Percentiles rank a stretch among this genome's conserved stretches.
Evolutionary conservation across 345 rosid species (phyloP).

Genomic region (Zanthoxylum bungeanum): DNA sequence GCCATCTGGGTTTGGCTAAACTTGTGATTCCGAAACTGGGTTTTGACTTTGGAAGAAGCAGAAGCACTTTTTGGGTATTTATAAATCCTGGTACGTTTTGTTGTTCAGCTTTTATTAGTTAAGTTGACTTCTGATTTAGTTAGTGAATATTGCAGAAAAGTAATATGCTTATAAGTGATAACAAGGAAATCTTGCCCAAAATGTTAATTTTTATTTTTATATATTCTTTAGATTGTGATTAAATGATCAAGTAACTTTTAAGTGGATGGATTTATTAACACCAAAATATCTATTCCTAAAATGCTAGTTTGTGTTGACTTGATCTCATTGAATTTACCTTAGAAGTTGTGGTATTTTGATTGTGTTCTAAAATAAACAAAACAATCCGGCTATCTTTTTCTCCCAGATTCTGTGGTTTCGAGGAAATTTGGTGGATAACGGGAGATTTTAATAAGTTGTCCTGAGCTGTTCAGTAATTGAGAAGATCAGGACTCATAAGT

Average conservation of each 20-base stretch:
- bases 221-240: not conserved
- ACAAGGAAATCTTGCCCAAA: not conserved
- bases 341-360: not conserved
- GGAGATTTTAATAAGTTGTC: not conserved
- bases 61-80: slow-evolving; percentile 13
- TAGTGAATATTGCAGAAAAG: not conserved
- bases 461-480: slow-evolving; percentile 1
- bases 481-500: slow-evolving; percentile 2
- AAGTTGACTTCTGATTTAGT: slow-evolving; percentile 1
- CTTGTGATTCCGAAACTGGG: slow-evolving; percentile 5
- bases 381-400: not conserved
- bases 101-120: not conserved
- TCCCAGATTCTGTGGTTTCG: slow-evolving; percentile 1
- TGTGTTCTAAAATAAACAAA: not conserved
- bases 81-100: not conserved
- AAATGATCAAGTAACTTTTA: not conserved
- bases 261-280: not conserved
- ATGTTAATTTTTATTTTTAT: not conserved
- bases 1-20: not conserved
- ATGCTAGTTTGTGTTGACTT: not conserved
- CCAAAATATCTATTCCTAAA: not conserved
- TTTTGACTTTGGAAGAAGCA: slow-evolving; percentile 17
- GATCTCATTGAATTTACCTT: not conserved
- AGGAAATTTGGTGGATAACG: not conserved
- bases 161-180: not conserved